Base-by-base conservation (phyloP, 768 basidiomycete species). In the Xerocomus potaroensis region DNA sequence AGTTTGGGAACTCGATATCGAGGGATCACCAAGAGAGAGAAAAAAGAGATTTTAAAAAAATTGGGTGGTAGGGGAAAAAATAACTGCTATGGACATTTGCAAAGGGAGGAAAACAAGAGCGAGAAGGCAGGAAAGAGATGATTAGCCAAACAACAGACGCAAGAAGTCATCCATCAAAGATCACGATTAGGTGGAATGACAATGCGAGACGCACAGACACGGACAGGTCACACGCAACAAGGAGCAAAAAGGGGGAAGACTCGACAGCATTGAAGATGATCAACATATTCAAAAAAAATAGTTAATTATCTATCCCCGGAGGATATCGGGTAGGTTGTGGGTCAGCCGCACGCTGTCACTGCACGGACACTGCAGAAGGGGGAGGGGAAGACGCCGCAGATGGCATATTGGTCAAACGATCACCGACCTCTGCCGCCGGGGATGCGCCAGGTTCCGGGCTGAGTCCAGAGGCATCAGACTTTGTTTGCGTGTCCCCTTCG, bases 201-300 rank as follows among this genome's bases (percentile, higher is more conserved):
- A 19, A 44, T 32, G 47, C 45, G 36, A 49, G 50, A 42, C 36
- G 45, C 6, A 42, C 15, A 23, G 36, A 23, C n/a, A n/a, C 36
- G n/a, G 31, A 47, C 36, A 35, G 36, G 42, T 51, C 53, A 49
- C 58, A 49, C 51, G 51, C 19, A 53, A 47, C 49, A 41, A 39
- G 32, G 29, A 35, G 33, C 44, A 22, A 19, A 32, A 11, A 33
- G 12, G 26, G 30, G 23, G 15, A 23, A n/a, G n/a, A n/a, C n/a
- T n/a, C 50, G 50, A 63, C 49, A 52, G 27, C 56, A 55, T 52
- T 63, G 62, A 64, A 63, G 55, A 65, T 58, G 63, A 44, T 63
- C 63, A 59, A 63, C 63, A 63, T 60, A 58, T 58, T 63, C 63
- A 62, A 65, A 58, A 60, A 60, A 21, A 18, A 36, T 51, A 60